Base-by-base conservation (phyloP, 2,329 filamentous ascomycete species). In the Calonectria hawksworthii region DNA sequence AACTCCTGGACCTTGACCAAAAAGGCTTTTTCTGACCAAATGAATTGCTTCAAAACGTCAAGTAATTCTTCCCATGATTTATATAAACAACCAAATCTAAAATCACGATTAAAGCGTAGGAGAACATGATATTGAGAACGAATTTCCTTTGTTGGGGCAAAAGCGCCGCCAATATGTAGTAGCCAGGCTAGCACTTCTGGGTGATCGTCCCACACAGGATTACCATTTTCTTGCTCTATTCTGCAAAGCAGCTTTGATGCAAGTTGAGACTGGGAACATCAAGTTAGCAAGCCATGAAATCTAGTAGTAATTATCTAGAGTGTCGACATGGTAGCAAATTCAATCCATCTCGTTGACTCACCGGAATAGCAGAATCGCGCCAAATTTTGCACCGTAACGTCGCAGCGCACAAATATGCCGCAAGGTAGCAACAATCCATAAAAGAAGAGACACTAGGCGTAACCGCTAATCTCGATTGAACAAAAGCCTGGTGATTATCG, bases 351-450 rank as follows among this genome's bases (percentile, higher is more conserved):
- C 18, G 0, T 38, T 50, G 6, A 75, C 86, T 73, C 77, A 88
- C 86, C 0, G 86, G 86, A 72, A 88, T 84, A 0, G 83, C 78
- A 14, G 80, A 83, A 34, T 80, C 78, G 21, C 83, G 79, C 86
- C 86, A 88, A 5, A 86, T 32, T 41, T 81, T 87, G 74, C 86
- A 88, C 52, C 86, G 81, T 0, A 88, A 65, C 83, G 84, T 86
- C 9, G 73, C 78, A 4, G 86, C 85, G 68, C 83, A 86, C n/a
- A 88, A 38, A 78, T 87, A 88, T 11, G 84, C 84, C 2, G 84
- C 86, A 1, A 87, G 79, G 56, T 82, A 77, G n/a, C 84, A 86
- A 70, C 83, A 86, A 2, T 83, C 81, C 1, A 77, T 70, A 7
- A 85, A 26, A 2, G 77, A 51, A 0, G 79, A 83, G 0, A 18